A percentile compares a stretch with the other conserved stretches of the same genome.
Evolutionary conservation across 495 filamentous ascomycete species (phyloP).

Genomic region (Achaetomiella virescens): DNA sequence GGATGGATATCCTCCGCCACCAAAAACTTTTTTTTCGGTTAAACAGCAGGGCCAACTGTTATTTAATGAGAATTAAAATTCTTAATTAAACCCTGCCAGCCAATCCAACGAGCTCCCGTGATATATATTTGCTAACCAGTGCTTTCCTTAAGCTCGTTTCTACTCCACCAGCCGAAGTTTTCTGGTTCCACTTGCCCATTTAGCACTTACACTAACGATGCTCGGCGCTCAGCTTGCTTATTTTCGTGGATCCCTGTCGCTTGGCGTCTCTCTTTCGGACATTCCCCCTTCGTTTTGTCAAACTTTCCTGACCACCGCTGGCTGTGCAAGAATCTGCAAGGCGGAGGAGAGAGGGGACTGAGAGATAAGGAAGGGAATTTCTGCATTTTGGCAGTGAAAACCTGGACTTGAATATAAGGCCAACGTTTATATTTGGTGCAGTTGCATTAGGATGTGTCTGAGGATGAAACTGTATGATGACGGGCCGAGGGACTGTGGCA

Average conservation of each 20-base stretch:
- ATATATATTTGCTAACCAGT: conserved; percentile 24
- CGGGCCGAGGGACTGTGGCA: too few relatives aligned
- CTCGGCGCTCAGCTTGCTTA: not conserved
- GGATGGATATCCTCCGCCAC: not conserved
- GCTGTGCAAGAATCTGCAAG: too few relatives aligned
- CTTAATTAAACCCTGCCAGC: conserved; percentile 23
- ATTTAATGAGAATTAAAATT: conserved; percentile 26
- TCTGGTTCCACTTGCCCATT: not conserved
- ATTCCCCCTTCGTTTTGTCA: too few relatives aligned
- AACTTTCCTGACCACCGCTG: too few relatives aligned
- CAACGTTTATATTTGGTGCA: too few relatives aligned
- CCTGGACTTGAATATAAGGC: too few relatives aligned
- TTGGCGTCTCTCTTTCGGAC: too few relatives aligned
- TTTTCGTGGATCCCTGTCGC: not conserved
- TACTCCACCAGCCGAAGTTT: conserved; percentile 6
- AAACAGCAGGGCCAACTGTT: conserved; percentile 17
- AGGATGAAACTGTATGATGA: too few relatives aligned
- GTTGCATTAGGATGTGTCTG: too few relatives aligned
- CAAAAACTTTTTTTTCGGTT: conserved; percentile 25
- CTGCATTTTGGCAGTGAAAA: too few relatives aligned
- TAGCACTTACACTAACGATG: not conserved
- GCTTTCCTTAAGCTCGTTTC: conserved; percentile 4
- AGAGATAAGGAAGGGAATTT: too few relatives aligned
- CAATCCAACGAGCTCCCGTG: conserved; percentile 22
- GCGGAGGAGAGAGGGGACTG: too few relatives aligned